Conservation (phyloP, 2,329 filamentous ascomycete genomes). For the Ceratocystis smalleyi region DNA sequence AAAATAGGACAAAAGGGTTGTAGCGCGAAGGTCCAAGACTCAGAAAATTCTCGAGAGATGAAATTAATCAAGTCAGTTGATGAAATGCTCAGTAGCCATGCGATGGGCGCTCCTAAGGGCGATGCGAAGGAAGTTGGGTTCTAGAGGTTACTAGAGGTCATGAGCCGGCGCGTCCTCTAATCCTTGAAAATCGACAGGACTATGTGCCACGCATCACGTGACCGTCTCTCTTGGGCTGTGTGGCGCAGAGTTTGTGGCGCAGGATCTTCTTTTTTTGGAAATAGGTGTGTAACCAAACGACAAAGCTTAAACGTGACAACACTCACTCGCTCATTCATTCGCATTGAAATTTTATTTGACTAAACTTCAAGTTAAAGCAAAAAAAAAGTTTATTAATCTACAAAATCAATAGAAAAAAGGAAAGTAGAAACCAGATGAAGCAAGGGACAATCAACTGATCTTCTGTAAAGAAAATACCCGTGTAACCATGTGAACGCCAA, state of each 20-base stretch:
- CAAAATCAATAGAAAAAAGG: background rate
- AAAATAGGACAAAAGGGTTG: background rate
- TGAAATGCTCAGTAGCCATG: background rate
- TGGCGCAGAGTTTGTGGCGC: background rate
- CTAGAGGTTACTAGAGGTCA: background rate
- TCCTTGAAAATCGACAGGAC: background rate
- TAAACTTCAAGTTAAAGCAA: background rate
- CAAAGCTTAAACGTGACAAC: background rate
- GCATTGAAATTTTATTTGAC: background rate
- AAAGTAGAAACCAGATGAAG: background rate
- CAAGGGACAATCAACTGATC: background rate
- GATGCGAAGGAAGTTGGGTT: background rate
- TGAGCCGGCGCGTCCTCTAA: background rate
- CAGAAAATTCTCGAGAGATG: background rate
- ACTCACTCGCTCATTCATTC: background rate
- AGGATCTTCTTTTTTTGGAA: background rate
- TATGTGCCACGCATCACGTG: background rate
- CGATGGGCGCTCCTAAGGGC: background rate
- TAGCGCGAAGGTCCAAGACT: background rate
- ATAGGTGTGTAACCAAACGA: background rate
- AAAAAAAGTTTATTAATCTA: constrained; percentile 1
- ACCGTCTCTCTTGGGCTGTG: rapidly evolving
- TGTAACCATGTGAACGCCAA: constrained; percentile 3
- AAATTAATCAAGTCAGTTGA: background rate
- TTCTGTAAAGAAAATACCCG: background rate